A percentile compares a stretch with the other conserved stretches of the same genome.
These are phyloP conservation scores for Aureobasidium subglaciale DNA, from an alignment of 2,329 filamentous ascomycete species.

Conservation along the genomic window DNA sequence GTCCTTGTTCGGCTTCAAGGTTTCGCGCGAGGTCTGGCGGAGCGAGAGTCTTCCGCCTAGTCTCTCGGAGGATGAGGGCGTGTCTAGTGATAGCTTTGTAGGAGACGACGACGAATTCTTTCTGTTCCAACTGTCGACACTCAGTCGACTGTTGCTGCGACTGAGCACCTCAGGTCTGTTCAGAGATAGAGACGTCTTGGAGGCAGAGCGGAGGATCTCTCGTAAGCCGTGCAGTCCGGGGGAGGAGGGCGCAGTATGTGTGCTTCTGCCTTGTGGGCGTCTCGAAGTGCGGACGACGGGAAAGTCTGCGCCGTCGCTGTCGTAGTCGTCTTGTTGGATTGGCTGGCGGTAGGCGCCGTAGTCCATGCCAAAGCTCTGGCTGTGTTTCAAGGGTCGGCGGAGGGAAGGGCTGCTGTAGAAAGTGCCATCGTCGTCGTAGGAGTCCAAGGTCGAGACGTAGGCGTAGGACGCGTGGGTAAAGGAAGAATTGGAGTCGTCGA, in stretches of 20 bases:
- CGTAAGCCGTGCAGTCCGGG: conserved; percentile 44
- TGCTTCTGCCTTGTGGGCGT: conserved; percentile 67
- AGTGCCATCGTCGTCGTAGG: background rate
- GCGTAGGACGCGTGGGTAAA: background rate
- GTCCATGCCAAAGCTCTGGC: conserved; percentile 57
- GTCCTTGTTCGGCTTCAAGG: background rate
- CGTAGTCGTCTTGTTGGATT: conserved; percentile 43
- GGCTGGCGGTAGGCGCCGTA: conserved; percentile 49
- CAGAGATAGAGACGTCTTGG: conserved; percentile 15
- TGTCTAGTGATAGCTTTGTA: conserved; percentile 20
- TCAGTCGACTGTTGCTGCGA: conserved; percentile 39
- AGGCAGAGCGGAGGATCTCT: conserved; percentile 47
- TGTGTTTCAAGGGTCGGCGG: conserved; percentile 8
- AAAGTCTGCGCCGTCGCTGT: conserved; percentile 53
- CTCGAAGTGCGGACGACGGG: conserved; percentile 78
- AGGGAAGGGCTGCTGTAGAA: background rate
- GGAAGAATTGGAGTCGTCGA: conserved; percentile 32
- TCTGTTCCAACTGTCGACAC: conserved; percentile 26
- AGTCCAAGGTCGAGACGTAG: conserved; percentile 8
- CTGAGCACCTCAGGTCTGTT: conserved; percentile 55
- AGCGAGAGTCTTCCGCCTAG: background rate
- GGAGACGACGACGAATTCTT: conserved; percentile 15
- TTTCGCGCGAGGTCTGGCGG: background rate
- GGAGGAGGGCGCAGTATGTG: conserved; percentile 54
- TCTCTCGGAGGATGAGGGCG: background rate